Evolutionary conservation across 2,329 filamentous ascomycete genomes (phyloP), one percentile per base, ranked within the genome.

Genomic region (Cephalotrichum gorgonifer): DNA sequence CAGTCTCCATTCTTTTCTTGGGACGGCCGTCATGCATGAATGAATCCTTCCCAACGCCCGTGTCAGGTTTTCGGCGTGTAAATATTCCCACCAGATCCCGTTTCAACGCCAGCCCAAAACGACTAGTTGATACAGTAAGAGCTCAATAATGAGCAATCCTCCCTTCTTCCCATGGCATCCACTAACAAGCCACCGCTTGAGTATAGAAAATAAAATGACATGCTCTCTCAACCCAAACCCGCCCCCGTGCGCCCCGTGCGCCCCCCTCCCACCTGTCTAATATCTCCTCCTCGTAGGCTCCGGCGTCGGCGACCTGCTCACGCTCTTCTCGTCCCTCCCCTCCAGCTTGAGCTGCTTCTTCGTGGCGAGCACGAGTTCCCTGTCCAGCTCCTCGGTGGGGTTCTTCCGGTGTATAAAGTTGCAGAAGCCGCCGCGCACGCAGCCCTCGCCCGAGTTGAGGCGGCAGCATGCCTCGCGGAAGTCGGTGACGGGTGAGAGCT

Each of bases 381-480:
- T 74, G 54, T 98, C 93, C 58, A 98, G 73, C 70, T 97, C 91
- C 11, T 88, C 74, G 57, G 79, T 81, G 4, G 93, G 93, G 64
- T 97, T 93, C 75, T 98, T 98, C 62, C 93, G 81, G 66, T 98
- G 93, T 56, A 98, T 98, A 67, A 98, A 98, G 68, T 98, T 98
- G 77, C 93, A 98, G 74, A 97, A 97, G 28, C 93, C 93, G 54
- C 90, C 93, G 55, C 93, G 79, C 41, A 95, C 89, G 68, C 93
- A 98, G 42, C 93, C 93, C 68, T 97, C 93, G 54, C 93, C 93
- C 35, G 80, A 86, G 63, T 98, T 98, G 25, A 97, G 75, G 49
- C 93, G 80, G 70, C 93, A 98, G 67, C 93, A 98, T 17, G 93
- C 93, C 73, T 98, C 93, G 64, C 93, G 79, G 69, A 98, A 98